These are phyloP conservation scores for Fraxinus dipetala DNA, from an alignment of 305 asterid species.

Conservation along the genomic window DNA sequence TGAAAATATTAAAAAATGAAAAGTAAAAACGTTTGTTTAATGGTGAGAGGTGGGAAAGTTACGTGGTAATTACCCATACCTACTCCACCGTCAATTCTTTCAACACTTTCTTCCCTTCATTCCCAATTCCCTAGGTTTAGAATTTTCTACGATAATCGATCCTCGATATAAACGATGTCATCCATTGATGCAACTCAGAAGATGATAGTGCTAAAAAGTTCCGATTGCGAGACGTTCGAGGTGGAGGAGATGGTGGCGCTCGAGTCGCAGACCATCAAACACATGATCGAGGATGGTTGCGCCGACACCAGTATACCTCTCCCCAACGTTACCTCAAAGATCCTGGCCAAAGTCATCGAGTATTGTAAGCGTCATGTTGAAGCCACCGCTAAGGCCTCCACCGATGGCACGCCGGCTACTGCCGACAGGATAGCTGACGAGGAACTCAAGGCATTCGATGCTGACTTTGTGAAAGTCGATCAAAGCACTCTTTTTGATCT, in stretches of 20 bases:
- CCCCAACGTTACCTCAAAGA: conserved; percentile 53
- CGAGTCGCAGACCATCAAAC: conserved; percentile 54
- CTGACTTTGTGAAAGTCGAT: not conserved
- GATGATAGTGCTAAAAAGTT: conserved; percentile 43
- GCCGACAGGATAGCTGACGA: conserved; percentile 16
- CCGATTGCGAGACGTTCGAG: conserved; percentile 55
- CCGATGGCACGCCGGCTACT: conserved; percentile 13
- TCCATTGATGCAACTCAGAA: conserved; percentile 20
- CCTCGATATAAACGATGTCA: conserved; percentile 27
- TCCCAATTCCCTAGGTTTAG: not conserved
- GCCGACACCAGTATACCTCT: conserved; percentile 49
- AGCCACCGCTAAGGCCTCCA: conserved; percentile 20
- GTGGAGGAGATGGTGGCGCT: conserved; percentile 52
- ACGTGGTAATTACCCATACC: too few relatives aligned
- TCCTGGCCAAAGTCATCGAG: conserved; percentile 59
- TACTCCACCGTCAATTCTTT: not conserved
- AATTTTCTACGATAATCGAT: not conserved
- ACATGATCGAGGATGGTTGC: conserved; percentile 59
- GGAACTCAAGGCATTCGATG: not conserved
- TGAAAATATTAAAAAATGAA: too few relatives aligned
- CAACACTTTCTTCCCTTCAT: not conserved
- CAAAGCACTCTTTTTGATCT: not conserved
- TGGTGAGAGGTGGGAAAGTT: too few relatives aligned
- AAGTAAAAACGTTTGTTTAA: too few relatives aligned
- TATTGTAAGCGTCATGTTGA: conserved; percentile 60